These are phyloP conservation scores for Wallacemonas rigidus DNA, from an alignment of 208 protist genomes.

Conservation along the genomic window DNA sequence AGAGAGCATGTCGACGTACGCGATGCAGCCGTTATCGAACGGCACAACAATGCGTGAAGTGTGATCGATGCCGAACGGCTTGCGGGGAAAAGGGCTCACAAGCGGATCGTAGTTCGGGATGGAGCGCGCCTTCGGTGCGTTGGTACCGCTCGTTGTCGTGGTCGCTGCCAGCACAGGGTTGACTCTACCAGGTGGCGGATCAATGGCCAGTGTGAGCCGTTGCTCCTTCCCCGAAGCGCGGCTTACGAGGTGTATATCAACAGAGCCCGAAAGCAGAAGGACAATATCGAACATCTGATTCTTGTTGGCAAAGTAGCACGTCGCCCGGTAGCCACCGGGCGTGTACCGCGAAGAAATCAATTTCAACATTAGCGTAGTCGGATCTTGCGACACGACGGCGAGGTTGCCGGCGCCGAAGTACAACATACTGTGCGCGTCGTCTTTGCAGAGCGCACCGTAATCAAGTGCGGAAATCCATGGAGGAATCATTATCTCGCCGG, in stretches of 20 bases:
- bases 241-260: background rate
- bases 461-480: conserved; percentile 4
- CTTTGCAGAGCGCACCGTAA: conserved; percentile 25
- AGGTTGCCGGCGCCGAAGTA: conserved; percentile 28
- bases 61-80: conserved; percentile 13
- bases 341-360: background rate
- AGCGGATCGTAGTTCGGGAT: background rate
- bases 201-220: background rate
- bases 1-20: background rate
- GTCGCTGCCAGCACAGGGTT: background rate
- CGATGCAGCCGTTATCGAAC: conserved; percentile 12
- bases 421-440: conserved; percentile 15
- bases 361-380: background rate
- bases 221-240: background rate
- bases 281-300: conserved; percentile 28
- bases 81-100: background rate
- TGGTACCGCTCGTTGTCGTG: background rate
- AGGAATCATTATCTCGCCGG: background rate
- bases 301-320: conserved; percentile 33
- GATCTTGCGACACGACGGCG: conserved; percentile 12
- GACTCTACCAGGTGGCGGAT: background rate
- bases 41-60: background rate
- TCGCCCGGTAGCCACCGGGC: conserved; percentile 24
- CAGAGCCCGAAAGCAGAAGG: background rate
- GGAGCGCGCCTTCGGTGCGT: background rate